These are phyloP conservation scores for Coemansia sp. DNA, from an alignment of 192 early-diverging fungal species.

Conservation along the genomic window DNA sequence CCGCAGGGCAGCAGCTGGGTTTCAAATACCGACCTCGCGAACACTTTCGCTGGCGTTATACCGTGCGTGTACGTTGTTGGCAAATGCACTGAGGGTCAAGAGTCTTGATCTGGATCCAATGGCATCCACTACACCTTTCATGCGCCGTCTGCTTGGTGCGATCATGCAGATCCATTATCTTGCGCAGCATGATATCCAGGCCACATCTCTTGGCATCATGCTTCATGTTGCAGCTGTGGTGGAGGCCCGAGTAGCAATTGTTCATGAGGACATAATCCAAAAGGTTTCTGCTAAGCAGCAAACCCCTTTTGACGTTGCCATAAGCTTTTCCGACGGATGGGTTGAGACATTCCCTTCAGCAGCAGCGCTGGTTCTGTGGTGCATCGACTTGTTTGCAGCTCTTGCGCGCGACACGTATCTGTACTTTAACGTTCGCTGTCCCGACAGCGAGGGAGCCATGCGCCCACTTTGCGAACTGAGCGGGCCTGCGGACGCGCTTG, in stretches of 20 bases:
- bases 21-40: slow-evolving; percentile 35
- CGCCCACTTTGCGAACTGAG: slow-evolving; percentile 37
- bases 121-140: slow-evolving; percentile 38
- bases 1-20: not conserved
- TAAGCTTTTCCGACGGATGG: slow-evolving; percentile 40
- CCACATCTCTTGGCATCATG: slow-evolving; percentile 46
- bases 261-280: slow-evolving; percentile 43
- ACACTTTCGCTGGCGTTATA: slow-evolving; percentile 46
- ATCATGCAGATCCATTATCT: slow-evolving; percentile 50
- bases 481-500: slow-evolving; percentile 7
- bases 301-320: slow-evolving; percentile 13
- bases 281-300: slow-evolving; percentile 5
- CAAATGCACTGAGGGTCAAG: slow-evolving; percentile 25
- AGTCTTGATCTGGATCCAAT: slow-evolving; percentile 47
- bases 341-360: slow-evolving; percentile 32
- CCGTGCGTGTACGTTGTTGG: slow-evolving; percentile 41
- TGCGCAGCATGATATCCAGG: slow-evolving; percentile 53
- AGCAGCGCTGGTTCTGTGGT: slow-evolving; percentile 52
- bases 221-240: slow-evolving; percentile 45
- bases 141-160: slow-evolving; percentile 48
- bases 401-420: slow-evolving; percentile 50
- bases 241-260: slow-evolving; percentile 40
- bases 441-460: slow-evolving; percentile 38
- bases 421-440: slow-evolving; percentile 45
- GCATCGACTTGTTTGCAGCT: slow-evolving; percentile 47